A percentile compares a stretch with the other conserved stretches of the same genome.
These are phyloP conservation scores for Gymnopus androsaceus DNA, from an alignment of 1,284 basidiomycete genomes.

Conservation along the genomic window DNA sequence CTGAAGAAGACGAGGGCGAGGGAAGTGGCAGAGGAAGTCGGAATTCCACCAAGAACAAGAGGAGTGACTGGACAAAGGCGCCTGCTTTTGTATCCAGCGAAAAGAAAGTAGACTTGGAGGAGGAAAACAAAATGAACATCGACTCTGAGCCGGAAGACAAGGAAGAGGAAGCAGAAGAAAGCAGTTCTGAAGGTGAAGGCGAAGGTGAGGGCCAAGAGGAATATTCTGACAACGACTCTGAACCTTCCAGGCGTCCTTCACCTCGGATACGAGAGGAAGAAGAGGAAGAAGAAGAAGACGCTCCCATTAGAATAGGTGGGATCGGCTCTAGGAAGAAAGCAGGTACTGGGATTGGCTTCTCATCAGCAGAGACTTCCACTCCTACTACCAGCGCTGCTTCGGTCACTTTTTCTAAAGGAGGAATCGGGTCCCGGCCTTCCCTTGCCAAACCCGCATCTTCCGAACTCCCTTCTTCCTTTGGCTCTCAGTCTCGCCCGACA, in stretches of 20 bases:
- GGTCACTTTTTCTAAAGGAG: conserved; percentile 41
- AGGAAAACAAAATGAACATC: conserved; percentile 37
- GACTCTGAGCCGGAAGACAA: conserved; percentile 30
- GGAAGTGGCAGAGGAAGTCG: conserved; percentile 37
- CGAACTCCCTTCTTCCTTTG: conserved; percentile 27
- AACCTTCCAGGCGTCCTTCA: conserved; percentile 50
- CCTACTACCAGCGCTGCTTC: conserved; percentile 4
- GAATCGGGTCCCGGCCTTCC: conserved; percentile 43
- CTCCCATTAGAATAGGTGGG: conserved; percentile 38
- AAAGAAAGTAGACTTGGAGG: conserved; percentile 51
- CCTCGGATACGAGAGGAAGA: conserved; percentile 53
- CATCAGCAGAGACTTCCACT: conserved; percentile 9
- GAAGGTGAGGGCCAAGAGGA: conserved; percentile 38
- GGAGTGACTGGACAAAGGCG: conserved; percentile 73
- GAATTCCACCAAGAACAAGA: conserved; percentile 34
- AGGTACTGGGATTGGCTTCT: conserved; percentile 25
- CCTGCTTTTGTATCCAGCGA: conserved; percentile 73
- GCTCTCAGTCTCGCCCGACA: conserved; percentile 30
- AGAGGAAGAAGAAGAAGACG: conserved; percentile 41
- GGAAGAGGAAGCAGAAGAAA: conserved; percentile 33
- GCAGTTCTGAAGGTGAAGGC: conserved; percentile 36
- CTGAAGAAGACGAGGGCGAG: conserved; percentile 69
- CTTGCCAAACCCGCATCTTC: conserved; percentile 19
- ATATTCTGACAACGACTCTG: conserved; percentile 42
- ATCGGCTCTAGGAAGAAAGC: conserved; percentile 42